Conservation (phyloP, 2,329 filamentous ascomycete species). For the Claviceps fusiformis region DNA sequence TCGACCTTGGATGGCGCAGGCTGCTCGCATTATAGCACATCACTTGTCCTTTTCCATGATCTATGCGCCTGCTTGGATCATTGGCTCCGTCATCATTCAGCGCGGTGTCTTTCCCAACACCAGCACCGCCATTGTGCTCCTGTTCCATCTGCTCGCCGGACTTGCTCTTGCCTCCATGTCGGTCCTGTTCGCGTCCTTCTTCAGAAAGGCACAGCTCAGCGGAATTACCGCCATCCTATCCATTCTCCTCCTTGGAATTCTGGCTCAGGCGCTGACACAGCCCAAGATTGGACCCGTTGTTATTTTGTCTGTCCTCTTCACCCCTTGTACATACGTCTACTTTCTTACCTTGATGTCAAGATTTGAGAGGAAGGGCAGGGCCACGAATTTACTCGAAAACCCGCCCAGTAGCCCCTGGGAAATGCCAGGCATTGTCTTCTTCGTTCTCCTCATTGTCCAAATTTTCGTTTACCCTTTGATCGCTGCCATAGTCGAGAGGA, state of each 20-base stretch:
- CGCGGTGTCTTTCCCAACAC: slow-evolving; percentile 52
- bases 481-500: slow-evolving; percentile 59
- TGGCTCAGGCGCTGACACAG: slow-evolving; percentile 60
- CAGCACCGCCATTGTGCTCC: slow-evolving; percentile 49
- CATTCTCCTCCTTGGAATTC: slow-evolving; percentile 62
- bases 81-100: slow-evolving; percentile 53
- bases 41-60: slow-evolving; percentile 69
- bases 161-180: slow-evolving; percentile 68
- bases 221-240: slow-evolving; percentile 66
- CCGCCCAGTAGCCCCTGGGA: slow-evolving; percentile 55
- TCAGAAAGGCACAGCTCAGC: slow-evolving; percentile 76
- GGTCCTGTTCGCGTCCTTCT: slow-evolving; percentile 69
- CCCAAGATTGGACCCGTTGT: slow-evolving; percentile 51
- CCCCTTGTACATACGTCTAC: slow-evolving; percentile 78
- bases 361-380: slow-evolving; percentile 50
- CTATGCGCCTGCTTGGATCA: slow-evolving; percentile 72
- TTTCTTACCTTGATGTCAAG: slow-evolving; percentile 65
- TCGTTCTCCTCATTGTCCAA: slow-evolving; percentile 65
- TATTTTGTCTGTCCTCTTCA: slow-evolving; percentile 63
- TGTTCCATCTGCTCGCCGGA: slow-evolving; percentile 66
- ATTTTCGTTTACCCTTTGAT: slow-evolving; percentile 65
- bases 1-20: slow-evolving; percentile 61
- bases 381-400: slow-evolving; percentile 45
- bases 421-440: slow-evolving; percentile 62
- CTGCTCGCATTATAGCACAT: slow-evolving; percentile 62